Base-by-base conservation (phyloP, 148 eudicot species). In the Rhododendron ferrugineum region DNA sequence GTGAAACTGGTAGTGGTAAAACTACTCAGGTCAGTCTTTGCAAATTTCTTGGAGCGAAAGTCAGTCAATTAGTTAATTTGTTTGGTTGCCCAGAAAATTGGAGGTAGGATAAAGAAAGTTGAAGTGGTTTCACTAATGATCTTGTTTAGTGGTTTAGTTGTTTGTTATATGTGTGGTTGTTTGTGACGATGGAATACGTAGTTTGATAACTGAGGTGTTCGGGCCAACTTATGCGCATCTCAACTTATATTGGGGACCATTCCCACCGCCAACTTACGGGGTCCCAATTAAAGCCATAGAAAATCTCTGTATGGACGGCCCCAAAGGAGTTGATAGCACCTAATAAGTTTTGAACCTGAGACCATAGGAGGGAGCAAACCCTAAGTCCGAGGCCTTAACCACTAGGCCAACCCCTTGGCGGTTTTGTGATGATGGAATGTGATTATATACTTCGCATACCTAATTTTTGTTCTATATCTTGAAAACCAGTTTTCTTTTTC, bases 1-100 rank as follows among this genome's bases (percentile, higher is more conserved):
- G 99, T 82, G 99, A 97, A 88, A 97, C 99, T 50, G 99, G 99
- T 80, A 95, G 98, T 89, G 98, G 99, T 75, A 97, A 97, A 92
- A 97, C 98, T 28, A 97, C 99, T 50, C 99, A 97, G 99, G 99
- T 97, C 18, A 8, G 89, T 85, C 1, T 4, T 80, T 40, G 2
- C 46, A 26, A 28, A 18, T 44, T 18, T 14, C 47, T 11, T 78
- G 22, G 3, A 7, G 34, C 7, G 13, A 81, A 37, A 54, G 5
- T 54, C 60, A 18, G 60, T 7, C 26, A 11, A 56, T 54, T 84
- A 0, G 15, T 28, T 83, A 58, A 26, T 49, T 37, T 40, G 11
- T 58, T 88, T 64, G 34, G 15, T 72, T 60, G 68, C 54, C 22
- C 22, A 83, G 56, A 16, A 20, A 52, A 9, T 22, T 40, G 1